A percentile compares a stretch with the other conserved stretches of the same genome.
Evolutionary conservation across 176 grass and related monocot species (phyloP).

Genomic region (Dactylis glomerata): DNA sequence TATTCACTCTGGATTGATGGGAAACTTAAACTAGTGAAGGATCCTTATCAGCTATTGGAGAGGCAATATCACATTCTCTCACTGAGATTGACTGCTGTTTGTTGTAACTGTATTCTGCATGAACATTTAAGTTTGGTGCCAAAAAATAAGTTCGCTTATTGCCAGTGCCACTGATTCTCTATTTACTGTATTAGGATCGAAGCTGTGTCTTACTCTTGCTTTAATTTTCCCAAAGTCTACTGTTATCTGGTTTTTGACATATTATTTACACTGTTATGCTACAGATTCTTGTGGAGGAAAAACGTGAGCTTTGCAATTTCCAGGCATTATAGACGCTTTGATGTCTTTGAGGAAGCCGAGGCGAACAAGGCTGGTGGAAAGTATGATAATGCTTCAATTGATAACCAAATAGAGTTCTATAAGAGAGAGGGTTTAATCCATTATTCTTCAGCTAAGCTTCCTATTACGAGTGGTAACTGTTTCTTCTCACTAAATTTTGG

Average conservation of each 20-base stretch:
- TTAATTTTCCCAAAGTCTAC: conserved; percentile 2
- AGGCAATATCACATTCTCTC: conserved; percentile 50
- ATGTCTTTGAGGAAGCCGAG: conserved; percentile 98
- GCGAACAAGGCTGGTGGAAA: conserved; percentile 97
- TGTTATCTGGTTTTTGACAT: neutral
- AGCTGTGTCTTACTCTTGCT: neutral
- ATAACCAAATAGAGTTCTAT: conserved; percentile 94
- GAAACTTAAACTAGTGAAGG: conserved; percentile 92
- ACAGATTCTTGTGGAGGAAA: conserved; percentile 97
- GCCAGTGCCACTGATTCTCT: neutral
- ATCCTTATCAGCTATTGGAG: conserved; percentile 90
- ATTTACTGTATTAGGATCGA: neutral
- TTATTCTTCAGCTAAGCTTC: conserved; percentile 90
- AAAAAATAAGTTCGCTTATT: neutral
- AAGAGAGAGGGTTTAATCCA: conserved; percentile 91
- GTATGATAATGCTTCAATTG: conserved; percentile 93
- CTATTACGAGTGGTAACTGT: conserved; percentile 84
- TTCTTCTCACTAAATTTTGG: neutral
- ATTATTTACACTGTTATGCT: conserved; percentile 8
- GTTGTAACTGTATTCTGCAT: conserved; percentile 22
- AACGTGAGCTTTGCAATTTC: conserved; percentile 89
- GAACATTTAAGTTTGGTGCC: conserved; percentile 8
- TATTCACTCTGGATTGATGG: conserved; percentile 98
- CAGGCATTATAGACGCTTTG: conserved; percentile 95
- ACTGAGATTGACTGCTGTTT: neutral